Base-by-base conservation (phyloP, 352 stramenopile genomes). In the Phytophthora meadii region DNA sequence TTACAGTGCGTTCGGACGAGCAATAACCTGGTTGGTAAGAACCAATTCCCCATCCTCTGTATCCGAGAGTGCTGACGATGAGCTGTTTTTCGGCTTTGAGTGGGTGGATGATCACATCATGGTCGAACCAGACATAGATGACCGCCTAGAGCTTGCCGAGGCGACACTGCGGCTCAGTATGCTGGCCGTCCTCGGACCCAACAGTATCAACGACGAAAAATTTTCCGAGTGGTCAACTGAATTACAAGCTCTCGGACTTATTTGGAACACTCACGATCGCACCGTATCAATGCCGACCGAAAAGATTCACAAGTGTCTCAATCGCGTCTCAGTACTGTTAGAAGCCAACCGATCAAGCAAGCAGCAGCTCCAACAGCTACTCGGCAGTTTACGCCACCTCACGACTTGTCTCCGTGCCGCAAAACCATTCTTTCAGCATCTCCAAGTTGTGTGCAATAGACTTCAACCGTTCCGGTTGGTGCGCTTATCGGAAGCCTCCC, bases 21-120 rank as follows among this genome's bases (percentile, higher is more conserved):
- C 50, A 5, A 67, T 74, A 7, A 49, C 52, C 1, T 67, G 54
- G 50, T 14, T 70, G 0, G 17, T 64, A 6, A 30, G 47, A 15
- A 37, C 12, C 0, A 70, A 67, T 34, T 74, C 66, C n/a, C 60
- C 61, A 12, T 36, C 45, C 12, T 54, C 66, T 7, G 54, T 70
- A 1, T 54, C 54, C 0, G 45, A 51, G 1, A 49, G 49, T 3
- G 4, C 3, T 0, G 73, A 74, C 25, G n/a, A 41, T 0, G 49
- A 65, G 3, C 27, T 40, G 2, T 74, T 74, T 22, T 75, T 70
- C 22, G 47, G 32, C 0, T 77, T 60, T 27, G 57, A 74, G 17
- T 80, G 64, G 61, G 56, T 72, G 0, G 72, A 74, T 27, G 68
- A 77, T 30, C 72, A 77, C 15, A 56, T 77, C n/a, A 6, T 74